Percentiles rank a stretch among this genome's conserved stretches.
These are phyloP conservation scores for Cucumis sativus DNA, from an alignment of 306 rosid genomes.

Conservation along the genomic window DNA sequence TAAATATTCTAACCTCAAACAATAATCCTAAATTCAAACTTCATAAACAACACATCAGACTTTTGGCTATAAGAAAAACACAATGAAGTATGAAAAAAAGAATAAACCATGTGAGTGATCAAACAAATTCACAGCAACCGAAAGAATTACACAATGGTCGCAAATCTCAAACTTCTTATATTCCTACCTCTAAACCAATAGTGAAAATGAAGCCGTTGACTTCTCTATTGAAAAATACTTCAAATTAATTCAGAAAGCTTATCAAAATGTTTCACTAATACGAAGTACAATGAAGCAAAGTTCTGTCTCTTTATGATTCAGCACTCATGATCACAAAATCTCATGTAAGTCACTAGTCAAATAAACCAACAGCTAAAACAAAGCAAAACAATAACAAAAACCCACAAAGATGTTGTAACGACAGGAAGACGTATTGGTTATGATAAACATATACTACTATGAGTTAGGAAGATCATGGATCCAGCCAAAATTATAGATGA, in stretches of 20 bases:
- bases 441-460: not conserved
- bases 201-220: not conserved
- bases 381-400: not conserved
- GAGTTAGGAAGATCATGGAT: not conserved
- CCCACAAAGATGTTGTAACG: not conserved
- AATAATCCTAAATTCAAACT: too few species aligned
- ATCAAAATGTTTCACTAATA: not conserved
- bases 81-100: too few species aligned
- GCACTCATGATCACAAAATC: not conserved
- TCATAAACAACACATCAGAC: too few species aligned
- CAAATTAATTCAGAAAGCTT: not conserved
- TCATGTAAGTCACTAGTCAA: not conserved
- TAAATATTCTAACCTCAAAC: too few species aligned
- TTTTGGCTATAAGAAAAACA: too few species aligned
- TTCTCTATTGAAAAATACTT: not conserved
- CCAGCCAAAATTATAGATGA: not conserved
- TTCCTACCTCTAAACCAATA: not conserved
- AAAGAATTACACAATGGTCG: too few species aligned
- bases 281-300: not conserved
- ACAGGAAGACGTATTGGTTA: not conserved
- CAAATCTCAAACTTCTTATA: too few species aligned
- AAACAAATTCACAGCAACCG: too few species aligned
- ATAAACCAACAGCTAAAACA: not conserved
- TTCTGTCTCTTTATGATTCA: not conserved
- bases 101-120: too few species aligned